Evolutionary conservation across 352 stramenopile genomes (phyloP).

Genomic region (Globisporangium nunn): DNA sequence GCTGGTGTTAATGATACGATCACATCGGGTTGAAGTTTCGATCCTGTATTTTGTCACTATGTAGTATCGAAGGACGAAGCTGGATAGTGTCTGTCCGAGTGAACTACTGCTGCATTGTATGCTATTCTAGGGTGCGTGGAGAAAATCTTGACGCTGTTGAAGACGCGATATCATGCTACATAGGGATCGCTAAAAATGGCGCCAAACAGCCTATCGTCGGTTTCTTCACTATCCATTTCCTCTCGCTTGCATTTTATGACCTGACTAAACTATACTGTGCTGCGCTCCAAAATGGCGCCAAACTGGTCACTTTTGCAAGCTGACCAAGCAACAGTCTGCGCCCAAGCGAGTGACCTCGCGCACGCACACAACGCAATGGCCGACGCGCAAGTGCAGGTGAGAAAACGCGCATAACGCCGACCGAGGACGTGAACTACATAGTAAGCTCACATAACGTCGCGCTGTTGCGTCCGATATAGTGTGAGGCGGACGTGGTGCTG

Average conservation of each 20-base stretch:
- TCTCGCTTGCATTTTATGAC: neutral
- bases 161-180: neutral
- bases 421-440: neutral
- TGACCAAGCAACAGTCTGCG: too few species aligned
- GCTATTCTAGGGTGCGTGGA: neutral
- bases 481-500: slow-evolving; percentile 42
- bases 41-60: too few species aligned
- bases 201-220: neutral
- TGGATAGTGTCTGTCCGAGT: too few species aligned
- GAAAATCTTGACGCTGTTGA: neutral
- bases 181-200: neutral
- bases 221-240: neutral
- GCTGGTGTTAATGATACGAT: too few species aligned
- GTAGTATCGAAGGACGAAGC: too few species aligned
- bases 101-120: neutral
- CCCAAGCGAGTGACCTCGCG: too few species aligned
- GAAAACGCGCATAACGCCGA: neutral
- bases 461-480: slow-evolving; percentile 19
- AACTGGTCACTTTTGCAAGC: neutral
- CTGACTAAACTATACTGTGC: neutral
- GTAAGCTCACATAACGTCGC: too few species aligned
- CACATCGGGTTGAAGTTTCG: too few species aligned
- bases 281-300: neutral
- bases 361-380: neutral
- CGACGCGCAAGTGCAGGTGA: slow-evolving; percentile 1